Percentiles rank a stretch among this genome's conserved stretches.
These are phyloP conservation scores for Filobasidium uniguttulatum DNA, from an alignment of 1,284 basidiomycete genomes.

Conservation along the genomic window DNA sequence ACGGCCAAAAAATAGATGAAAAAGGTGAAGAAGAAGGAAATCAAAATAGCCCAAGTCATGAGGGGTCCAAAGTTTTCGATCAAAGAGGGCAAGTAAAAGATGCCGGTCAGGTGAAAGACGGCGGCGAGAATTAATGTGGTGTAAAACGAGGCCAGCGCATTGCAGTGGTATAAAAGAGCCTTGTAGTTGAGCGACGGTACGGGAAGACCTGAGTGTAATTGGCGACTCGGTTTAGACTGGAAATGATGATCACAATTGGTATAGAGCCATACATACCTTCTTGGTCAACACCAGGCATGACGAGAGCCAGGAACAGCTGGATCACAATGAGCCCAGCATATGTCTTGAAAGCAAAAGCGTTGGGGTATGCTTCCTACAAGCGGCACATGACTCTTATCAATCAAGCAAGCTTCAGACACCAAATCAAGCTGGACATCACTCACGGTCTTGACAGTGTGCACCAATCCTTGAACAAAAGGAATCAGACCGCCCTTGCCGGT, in stretches of 20 bases:
- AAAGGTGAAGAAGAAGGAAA: slow-evolving; percentile 68
- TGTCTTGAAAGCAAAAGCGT: slow-evolving; percentile 69
- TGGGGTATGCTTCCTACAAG: slow-evolving; percentile 75
- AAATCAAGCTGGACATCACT: slow-evolving; percentile 23
- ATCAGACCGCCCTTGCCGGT: slow-evolving; percentile 35
- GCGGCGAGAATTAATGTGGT: slow-evolving; percentile 65
- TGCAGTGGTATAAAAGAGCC: slow-evolving; percentile 91
- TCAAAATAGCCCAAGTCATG: slow-evolving; percentile 92
- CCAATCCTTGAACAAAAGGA: slow-evolving; percentile 74
- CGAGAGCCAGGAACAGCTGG: slow-evolving; percentile 77
- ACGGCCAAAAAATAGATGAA: slow-evolving; percentile 66
- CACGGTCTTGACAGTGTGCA: slow-evolving; percentile 64
- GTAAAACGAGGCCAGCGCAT: slow-evolving; percentile 79
- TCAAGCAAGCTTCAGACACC: neutral
- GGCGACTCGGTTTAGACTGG: neutral
- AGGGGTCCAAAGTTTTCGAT: slow-evolving; percentile 94
- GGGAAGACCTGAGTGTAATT: slow-evolving; percentile 48
- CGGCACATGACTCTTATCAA: too few species aligned
- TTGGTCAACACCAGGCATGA: slow-evolving; percentile 85
- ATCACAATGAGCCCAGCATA: slow-evolving; percentile 80
- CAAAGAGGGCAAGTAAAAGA: slow-evolving; percentile 85
- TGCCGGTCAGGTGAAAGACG: slow-evolving; percentile 60
- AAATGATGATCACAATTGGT: neutral
- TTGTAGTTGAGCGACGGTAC: slow-evolving; percentile 85
- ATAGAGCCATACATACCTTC: slow-evolving; percentile 41